Percentiles rank a stretch among this genome's conserved stretches.
Evolutionary conservation across 2,329 filamentous ascomycete genomes (phyloP).

Genomic region (Ascochyta clinopodiicola): DNA sequence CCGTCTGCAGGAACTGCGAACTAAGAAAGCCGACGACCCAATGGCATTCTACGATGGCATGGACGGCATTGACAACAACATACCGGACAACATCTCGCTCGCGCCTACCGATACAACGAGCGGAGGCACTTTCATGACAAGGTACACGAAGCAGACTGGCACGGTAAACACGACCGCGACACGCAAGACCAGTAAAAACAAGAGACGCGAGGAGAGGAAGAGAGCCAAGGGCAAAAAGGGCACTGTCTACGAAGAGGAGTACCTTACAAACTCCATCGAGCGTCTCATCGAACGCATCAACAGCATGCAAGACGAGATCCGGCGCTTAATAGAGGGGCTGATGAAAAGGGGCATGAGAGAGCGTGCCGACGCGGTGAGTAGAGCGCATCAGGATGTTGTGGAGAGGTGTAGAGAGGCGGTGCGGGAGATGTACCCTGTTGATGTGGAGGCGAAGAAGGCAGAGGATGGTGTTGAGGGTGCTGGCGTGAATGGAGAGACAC

Average conservation of each 20-base stretch:
- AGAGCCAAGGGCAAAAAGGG: conserved; percentile 93
- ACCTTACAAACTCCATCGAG: conserved; percentile 85
- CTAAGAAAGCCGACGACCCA: conserved; percentile 82
- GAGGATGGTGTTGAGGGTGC: conserved; percentile 28
- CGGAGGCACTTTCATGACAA: conserved; percentile 83
- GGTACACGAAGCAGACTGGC: conserved; percentile 81
- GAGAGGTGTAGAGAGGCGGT: conserved; percentile 71
- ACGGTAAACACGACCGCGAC: conserved; percentile 76
- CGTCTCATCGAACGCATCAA: conserved; percentile 85
- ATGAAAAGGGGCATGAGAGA: conserved; percentile 86
- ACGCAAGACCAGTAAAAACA: conserved; percentile 85
- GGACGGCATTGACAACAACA: conserved; percentile 59
- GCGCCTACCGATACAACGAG: conserved; percentile 85
- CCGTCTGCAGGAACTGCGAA: conserved; percentile 80
- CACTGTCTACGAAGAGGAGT: conserved; percentile 97
- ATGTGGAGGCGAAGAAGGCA: conserved; percentile 1
- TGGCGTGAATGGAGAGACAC: conserved; percentile 27
- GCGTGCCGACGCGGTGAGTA: conserved; percentile 78
- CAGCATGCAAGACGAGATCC: conserved; percentile 72
- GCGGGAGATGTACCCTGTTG: conserved; percentile 56
- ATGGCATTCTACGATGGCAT: conserved; percentile 84
- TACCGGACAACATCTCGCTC: conserved; percentile 91
- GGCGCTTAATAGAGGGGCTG: conserved; percentile 76
- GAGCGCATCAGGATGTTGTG: conserved; percentile 75
- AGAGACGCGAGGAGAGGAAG: conserved; percentile 91